Evolutionary conservation across 331 rosid species (phyloP).

Genomic region (Cydonia oblonga): DNA sequence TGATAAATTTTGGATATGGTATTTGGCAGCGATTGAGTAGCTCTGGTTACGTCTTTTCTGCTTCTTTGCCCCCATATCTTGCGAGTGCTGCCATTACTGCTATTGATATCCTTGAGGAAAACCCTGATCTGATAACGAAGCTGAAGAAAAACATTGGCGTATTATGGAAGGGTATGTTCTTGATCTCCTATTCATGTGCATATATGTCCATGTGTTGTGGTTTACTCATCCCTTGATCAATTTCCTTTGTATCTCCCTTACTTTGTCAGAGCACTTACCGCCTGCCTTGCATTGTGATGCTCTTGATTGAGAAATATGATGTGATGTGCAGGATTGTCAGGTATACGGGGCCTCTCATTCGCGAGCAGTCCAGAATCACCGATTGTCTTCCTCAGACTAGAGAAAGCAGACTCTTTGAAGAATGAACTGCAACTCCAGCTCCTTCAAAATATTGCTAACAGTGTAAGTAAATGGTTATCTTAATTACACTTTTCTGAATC

Average conservation of each 20-base stretch:
- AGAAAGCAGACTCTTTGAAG: slow-evolving; percentile 51
- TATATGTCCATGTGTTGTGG: neutral
- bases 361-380: slow-evolving; percentile 82
- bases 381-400: slow-evolving; percentile 61
- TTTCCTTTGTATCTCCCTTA: neutral
- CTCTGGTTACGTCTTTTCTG: slow-evolving; percentile 93
- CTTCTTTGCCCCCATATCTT: slow-evolving; percentile 92
- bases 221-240: neutral
- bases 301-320: slow-evolving; percentile 1
- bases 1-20: slow-evolving; percentile 17
- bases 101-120: slow-evolving; percentile 72
- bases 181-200: slow-evolving; percentile 10
- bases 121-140: slow-evolving; percentile 57
- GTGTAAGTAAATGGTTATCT: slow-evolving; percentile 35
- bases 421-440: slow-evolving; percentile 46
- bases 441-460: slow-evolving; percentile 55
- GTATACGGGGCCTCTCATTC: slow-evolving; percentile 44
- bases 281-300: neutral
- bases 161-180: slow-evolving; percentile 56
- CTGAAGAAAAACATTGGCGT: slow-evolving; percentile 52
- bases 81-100: slow-evolving; percentile 92
- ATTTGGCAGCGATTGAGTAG: slow-evolving; percentile 83
- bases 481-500: neutral
- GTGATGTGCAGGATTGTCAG: slow-evolving; percentile 52
- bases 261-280: neutral